Base-by-base conservation (phyloP, 1,139 yeast genomes). In the Diutina neorugosa region DNA sequence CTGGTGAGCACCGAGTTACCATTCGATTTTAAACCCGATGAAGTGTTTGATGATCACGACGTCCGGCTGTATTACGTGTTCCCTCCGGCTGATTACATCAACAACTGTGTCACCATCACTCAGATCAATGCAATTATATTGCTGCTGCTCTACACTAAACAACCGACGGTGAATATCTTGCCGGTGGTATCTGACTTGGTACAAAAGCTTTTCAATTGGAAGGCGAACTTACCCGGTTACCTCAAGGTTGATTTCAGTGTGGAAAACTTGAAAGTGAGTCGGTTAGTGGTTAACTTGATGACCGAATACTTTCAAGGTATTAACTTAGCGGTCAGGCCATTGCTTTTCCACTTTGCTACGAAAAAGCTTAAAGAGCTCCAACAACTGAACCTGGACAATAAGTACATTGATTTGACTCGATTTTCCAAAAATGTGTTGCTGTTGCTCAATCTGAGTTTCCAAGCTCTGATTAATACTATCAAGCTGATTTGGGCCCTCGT, bases 231-330 rank as follows among this genome's bases (percentile, higher is more conserved):
- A 19, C 51, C 51, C 6, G 44, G 11, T 5, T 81, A 79, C 59
- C 71, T 85, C 52, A 78, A 75, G 55, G 84, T 85, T 52, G 90
- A 86, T 62, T 86, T 81, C 60, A 72, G 80, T 1, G 70, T 69
- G 44, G 75, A 74, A 5, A 77, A 79, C 47, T 69, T 86, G 23
- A 74, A 77, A 53, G 81, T 86, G 8, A 76, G 88, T 2, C 71
- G 96, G 58, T 69, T 86, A 27, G 81, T 82, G 19, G 89, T 87
- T 8, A 88, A 87, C 63, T 74, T 87, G 60, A 85, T 85, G 82
- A 85, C 94, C 2, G 96, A 87, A 62, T 88, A 86, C 65, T 86
- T 85, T 62, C 94, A 87, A 64, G 95, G 96, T 55, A 78, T 87
- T 63, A 88, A 88, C 61, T 68, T 88, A 51, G 91, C 95, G 0